phyloP scores from a whole-genome alignment of 306 rosid species.

The Casuarina glauca region DNA sequence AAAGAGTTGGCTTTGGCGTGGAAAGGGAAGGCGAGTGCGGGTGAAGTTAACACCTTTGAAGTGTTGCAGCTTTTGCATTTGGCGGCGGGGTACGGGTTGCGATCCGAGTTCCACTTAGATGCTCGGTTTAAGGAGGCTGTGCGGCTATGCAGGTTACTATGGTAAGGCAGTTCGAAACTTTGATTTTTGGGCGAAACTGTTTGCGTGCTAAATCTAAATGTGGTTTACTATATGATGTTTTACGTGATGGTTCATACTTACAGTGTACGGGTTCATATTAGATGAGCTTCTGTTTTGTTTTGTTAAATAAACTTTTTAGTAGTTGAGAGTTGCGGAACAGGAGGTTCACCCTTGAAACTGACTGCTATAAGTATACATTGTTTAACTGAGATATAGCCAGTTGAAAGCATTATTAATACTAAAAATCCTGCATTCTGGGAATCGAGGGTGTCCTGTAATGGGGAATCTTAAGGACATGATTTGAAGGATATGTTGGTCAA shows the following conservation, averaged over 20 bases:
- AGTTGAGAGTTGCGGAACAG: neutral
- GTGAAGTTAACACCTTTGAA: conserved; percentile 34
- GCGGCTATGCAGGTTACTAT: conserved; percentile 41
- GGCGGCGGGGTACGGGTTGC: conserved; percentile 57
- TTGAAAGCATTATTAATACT: neutral
- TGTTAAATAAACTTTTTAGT: neutral
- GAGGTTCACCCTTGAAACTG: neutral
- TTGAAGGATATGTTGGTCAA: neutral
- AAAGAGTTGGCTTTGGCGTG: conserved; percentile 49
- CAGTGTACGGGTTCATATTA: neutral
- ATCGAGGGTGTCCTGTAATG: neutral
- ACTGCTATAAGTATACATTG: neutral
- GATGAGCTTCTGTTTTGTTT: neutral
- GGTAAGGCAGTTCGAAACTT: conserved; percentile 14
- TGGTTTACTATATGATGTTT: neutral
- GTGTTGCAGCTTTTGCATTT: conserved; percentile 63
- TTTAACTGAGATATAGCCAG: neutral
- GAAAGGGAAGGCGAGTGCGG: conserved; percentile 42
- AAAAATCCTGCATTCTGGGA: neutral
- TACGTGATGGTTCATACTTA: neutral
- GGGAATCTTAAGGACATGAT: neutral
- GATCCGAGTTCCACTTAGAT: conserved; percentile 44
- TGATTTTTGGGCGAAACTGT: neutral
- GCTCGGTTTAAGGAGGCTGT: conserved; percentile 45
- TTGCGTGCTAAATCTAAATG: neutral